Evolutionary conservation across 1,284 basidiomycete species (phyloP).

Genomic region (Vanrija pseudolonga): DNA sequence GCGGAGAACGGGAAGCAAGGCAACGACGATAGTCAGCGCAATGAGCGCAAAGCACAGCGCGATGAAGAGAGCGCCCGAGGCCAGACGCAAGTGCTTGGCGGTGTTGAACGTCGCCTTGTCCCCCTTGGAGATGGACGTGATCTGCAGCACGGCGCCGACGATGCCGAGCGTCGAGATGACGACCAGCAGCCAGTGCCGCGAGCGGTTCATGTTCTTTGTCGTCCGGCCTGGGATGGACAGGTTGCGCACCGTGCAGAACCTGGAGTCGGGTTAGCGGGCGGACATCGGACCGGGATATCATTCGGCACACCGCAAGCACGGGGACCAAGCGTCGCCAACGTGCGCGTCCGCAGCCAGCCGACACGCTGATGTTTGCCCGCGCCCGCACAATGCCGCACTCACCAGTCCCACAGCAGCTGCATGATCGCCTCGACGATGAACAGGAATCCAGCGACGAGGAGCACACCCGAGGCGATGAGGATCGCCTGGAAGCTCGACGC

Average conservation of each 20-base stretch:
- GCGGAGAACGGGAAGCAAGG: background rate
- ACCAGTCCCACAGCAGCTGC: constrained; percentile 8
- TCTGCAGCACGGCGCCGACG: constrained; percentile 10
- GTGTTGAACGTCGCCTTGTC: background rate
- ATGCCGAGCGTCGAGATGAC: constrained; percentile 8
- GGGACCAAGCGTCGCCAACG: no score
- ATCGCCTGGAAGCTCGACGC: background rate
- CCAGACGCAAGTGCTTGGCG: constrained; percentile 2
- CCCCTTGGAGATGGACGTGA: background rate
- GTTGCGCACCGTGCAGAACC: constrained; percentile 2
- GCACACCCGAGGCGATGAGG: constrained; percentile 7
- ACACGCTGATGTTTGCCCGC: no score
- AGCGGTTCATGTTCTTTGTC: background rate
- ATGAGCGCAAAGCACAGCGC: background rate
- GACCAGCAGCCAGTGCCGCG: background rate
- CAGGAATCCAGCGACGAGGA: constrained; percentile 9
- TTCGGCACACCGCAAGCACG: no score
- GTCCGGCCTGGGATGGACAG: background rate
- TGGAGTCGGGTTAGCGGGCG: background rate
- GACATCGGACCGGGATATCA: no score
- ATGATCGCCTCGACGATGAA: constrained; percentile 8
- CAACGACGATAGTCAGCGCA: background rate
- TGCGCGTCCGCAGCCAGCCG: no score
- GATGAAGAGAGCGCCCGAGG: constrained; percentile 8
- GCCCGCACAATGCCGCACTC: background rate